A percentile compares a stretch with the other conserved stretches of the same genome.
Conservation (phyloP, 2,329 filamentous ascomycete genomes). For the Eurotiales sp. region DNA sequence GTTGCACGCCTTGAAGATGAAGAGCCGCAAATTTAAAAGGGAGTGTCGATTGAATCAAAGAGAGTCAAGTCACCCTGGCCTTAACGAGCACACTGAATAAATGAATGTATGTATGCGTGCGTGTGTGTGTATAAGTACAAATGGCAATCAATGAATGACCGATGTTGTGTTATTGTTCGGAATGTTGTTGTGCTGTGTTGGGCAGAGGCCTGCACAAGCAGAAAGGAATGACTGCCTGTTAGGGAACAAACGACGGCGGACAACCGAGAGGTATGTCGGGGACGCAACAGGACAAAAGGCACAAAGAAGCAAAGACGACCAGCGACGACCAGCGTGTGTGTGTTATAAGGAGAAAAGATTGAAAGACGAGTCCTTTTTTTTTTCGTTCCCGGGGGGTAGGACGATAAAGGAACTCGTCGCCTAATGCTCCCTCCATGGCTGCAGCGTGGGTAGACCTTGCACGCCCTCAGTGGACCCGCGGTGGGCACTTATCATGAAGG, state of each 20-base stretch:
- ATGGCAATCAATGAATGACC: too few relatives aligned
- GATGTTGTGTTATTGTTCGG: conserved; percentile 5
- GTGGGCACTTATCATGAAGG: background rate
- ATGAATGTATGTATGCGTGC: too few relatives aligned
- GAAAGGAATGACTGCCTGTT: conserved; percentile 12
- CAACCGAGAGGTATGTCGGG: background rate
- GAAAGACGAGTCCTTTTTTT: too few relatives aligned
- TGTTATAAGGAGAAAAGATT: background rate
- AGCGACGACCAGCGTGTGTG: conserved; percentile 4
- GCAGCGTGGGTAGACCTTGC: background rate
- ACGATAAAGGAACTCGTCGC: background rate
- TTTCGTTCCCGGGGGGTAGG: background rate
- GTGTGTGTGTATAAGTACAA: too few relatives aligned
- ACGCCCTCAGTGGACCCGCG: background rate
- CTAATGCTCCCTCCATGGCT: background rate
- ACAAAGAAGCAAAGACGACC: background rate
- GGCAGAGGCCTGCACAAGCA: conserved; percentile 2
- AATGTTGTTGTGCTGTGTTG: conserved; percentile 5
- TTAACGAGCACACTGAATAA: conserved; percentile 1
- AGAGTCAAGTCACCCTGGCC: background rate
- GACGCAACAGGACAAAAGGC: background rate
- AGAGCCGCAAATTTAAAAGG: background rate
- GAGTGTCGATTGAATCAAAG: background rate
- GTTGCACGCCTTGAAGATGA: background rate
- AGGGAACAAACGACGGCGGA: background rate